Evolutionary conservation across 2,329 filamentous ascomycete species (phyloP).

Genomic region (Fusarium tjaetaba): DNA sequence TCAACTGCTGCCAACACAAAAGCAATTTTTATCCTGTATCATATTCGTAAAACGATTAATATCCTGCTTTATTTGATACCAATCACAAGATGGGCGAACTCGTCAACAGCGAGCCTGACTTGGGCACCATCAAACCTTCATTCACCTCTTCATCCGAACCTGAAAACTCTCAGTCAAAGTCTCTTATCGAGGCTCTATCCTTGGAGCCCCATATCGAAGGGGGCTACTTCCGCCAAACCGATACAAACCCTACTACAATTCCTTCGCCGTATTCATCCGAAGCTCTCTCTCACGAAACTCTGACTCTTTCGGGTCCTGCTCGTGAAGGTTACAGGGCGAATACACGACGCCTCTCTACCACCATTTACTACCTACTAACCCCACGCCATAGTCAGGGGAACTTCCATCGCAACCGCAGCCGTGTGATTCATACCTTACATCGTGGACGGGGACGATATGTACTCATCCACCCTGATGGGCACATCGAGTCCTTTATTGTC

Average conservation of each 20-base stretch:
- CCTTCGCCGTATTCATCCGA: slow-evolving; percentile 56
- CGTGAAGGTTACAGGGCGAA: slow-evolving; percentile 50
- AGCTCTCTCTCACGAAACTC: slow-evolving; percentile 50
- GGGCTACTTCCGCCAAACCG: slow-evolving; percentile 71
- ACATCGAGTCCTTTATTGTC: slow-evolving; percentile 72
- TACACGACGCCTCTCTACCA: slow-evolving; percentile 65
- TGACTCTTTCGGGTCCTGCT: slow-evolving; percentile 46
- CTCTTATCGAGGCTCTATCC: slow-evolving; percentile 52
- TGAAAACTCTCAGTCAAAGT: slow-evolving; percentile 26
- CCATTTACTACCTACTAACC: slow-evolving; percentile 73
- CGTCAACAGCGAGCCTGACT: slow-evolving; percentile 5
- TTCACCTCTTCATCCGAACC: slow-evolving; percentile 28
- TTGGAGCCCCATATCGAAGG: slow-evolving; percentile 69
- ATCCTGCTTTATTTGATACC: background rate
- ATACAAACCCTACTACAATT: slow-evolving; percentile 61
- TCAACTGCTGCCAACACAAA: background rate
- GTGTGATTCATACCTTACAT: slow-evolving; percentile 73
- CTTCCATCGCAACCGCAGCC: slow-evolving; percentile 71
- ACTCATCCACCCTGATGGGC: slow-evolving; percentile 66
- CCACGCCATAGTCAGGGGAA: slow-evolving; percentile 63
- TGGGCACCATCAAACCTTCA: slow-evolving; percentile 26
- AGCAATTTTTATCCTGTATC: background rate
- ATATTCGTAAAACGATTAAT: background rate
- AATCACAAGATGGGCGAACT: slow-evolving; percentile 23
- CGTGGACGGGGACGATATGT: slow-evolving; percentile 71